Conservation (phyloP, 2,329 filamentous ascomycete species). For the Xylaria sp. region DNA sequence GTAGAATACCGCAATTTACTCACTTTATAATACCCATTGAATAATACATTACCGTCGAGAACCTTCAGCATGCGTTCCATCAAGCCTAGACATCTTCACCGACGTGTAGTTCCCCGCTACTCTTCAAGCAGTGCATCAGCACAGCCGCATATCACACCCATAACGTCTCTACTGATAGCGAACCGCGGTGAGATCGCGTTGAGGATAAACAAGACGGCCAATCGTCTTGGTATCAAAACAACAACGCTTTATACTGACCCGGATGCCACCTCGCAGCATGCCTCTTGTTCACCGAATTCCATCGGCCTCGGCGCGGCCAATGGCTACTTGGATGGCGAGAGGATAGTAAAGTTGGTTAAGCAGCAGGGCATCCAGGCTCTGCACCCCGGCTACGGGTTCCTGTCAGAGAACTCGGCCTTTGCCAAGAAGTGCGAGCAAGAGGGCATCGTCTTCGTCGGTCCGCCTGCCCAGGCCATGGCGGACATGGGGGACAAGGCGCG, state of each 20-base stretch:
- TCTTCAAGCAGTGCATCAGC: slow-evolving; percentile 39
- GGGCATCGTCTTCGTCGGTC: slow-evolving; percentile 92
- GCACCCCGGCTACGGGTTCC: slow-evolving; percentile 94
- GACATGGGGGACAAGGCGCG: slow-evolving; percentile 71
- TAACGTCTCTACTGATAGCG: slow-evolving; percentile 86
- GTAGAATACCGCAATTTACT: slow-evolving; percentile 5
- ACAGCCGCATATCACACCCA: slow-evolving; percentile 48
- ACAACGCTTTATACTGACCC: slow-evolving; percentile 95
- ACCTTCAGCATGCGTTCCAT: slow-evolving; percentile 56
- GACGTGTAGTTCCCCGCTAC: slow-evolving; percentile 47
- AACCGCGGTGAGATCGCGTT: slow-evolving; percentile 97
- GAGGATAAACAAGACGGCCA: slow-evolving; percentile 86
- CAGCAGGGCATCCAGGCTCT: slow-evolving; percentile 85
- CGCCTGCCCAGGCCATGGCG: slow-evolving; percentile 77
- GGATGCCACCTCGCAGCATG: slow-evolving; percentile 85
- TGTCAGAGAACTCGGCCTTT: slow-evolving; percentile 92
- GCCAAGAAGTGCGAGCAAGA: slow-evolving; percentile 86
- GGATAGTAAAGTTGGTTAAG: slow-evolving; percentile 87
- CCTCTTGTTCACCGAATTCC: slow-evolving; percentile 79
- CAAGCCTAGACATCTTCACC: slow-evolving; percentile 52
- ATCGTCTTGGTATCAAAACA: slow-evolving; percentile 85
- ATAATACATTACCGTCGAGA: background rate
- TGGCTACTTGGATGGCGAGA: slow-evolving; percentile 90
- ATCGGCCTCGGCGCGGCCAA: slow-evolving; percentile 81
- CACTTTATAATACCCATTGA: slow-evolving; percentile 6